Base-by-base conservation (phyloP, 2,329 filamentous ascomycete species). In the Cryoendolithus antarcticus region DNA sequence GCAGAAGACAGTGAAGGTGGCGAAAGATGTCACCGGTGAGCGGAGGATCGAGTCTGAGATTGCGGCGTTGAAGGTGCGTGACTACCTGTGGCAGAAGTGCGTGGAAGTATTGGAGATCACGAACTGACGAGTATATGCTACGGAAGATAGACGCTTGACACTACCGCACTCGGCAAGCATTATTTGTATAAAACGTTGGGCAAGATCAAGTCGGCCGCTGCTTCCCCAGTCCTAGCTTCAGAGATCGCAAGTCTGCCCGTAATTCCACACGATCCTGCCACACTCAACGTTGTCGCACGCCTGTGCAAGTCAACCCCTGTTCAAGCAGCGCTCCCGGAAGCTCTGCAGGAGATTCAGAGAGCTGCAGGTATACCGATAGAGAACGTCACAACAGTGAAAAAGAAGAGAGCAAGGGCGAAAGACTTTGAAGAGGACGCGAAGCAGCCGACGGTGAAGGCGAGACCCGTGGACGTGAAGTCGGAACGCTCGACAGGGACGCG, bases 21-120 rank as follows among this genome's bases (percentile, higher is more conserved):
- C 67, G 30, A 62, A 62, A 8, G 64, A 72, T 27, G 57, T 57
- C 12, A 56, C 57, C 15, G 60, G 77, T 52, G 62, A 73, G 13
- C 62, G 65, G 42, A 67, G 81, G 12, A 62, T 88, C 27, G 73
- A 83, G 45, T 70, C 71, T 28, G 82, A 80, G 52, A 69, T 77
- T 33, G 59, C 63, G 33, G 69, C 69, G 15, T 55, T 78, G 37
- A 80, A 79, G 63, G 69, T 70, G 53, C 42, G 52, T 44, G 6
- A 3, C 24, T 8, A 27, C 24, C 24, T 27, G 6, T 27, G 7
- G 24, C 5, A 24, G 13, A 35, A 32, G 31, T 15, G 11, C 11
- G 30, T 27, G 12, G 38, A 21, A 13, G n/a, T 13, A 29, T 5
- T 11, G 9, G 8, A 30, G 6, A 30, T n/a, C 15, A 19, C 15